Percentiles rank a stretch among this genome's conserved stretches.
Conservation (phyloP, 2,329 filamentous ascomycete genomes). For the Calonectria multiphialidica region DNA sequence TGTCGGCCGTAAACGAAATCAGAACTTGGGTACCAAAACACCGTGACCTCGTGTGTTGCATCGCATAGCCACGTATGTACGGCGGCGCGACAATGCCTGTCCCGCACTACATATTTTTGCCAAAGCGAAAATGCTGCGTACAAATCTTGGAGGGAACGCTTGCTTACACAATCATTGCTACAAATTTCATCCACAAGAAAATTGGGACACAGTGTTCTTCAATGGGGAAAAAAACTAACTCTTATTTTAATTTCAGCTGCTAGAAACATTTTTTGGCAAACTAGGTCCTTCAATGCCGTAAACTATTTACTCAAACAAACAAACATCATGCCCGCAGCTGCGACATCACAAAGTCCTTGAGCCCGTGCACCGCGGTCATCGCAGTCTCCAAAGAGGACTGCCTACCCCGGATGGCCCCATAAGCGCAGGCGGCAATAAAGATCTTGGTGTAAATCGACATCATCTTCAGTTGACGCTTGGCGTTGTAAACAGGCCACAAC, state of each 20-base stretch:
- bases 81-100: background rate
- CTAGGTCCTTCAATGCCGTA: background rate
- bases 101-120: background rate
- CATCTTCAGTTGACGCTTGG: background rate
- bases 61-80: background rate
- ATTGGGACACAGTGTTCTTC: background rate
- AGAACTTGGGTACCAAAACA: background rate
- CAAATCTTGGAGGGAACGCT: background rate
- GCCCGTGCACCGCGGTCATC: background rate
- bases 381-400: background rate
- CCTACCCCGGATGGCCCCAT: slow-evolving; percentile 8
- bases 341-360: slow-evolving; percentile 12
- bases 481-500: slow-evolving; percentile 9
- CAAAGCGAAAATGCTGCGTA: background rate
- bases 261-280: background rate
- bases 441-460: slow-evolving; percentile 13
- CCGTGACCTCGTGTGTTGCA: background rate
- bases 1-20: background rate
- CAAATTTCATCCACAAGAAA: too few species aligned
- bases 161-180: background rate
- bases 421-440: background rate
- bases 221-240: background rate
- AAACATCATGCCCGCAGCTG: background rate
- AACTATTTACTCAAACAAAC: background rate
- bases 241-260: background rate